Evolutionary conservation across 2,329 filamentous ascomycete species (phyloP).

Genomic region (Cercospora sp.): DNA sequence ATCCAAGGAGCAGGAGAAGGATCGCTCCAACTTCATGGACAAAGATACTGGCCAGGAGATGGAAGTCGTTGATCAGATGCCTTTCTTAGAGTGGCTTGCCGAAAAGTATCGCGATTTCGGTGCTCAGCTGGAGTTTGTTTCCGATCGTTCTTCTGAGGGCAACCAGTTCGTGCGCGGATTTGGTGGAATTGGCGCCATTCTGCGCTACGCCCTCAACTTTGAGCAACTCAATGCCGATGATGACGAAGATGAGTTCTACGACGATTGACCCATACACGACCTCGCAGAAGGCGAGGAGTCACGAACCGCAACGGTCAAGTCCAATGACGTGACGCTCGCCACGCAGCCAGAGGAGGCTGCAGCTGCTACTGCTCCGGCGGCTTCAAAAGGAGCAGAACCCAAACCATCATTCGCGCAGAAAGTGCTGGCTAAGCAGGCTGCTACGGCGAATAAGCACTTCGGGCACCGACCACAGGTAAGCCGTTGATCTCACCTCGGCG

Average conservation of each 20-base stretch:
- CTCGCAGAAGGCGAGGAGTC: constrained; percentile 70
- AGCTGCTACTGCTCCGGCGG: constrained; percentile 35
- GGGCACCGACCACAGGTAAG: constrained; percentile 33
- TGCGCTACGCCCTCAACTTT: constrained; percentile 99
- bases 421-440: constrained; percentile 24
- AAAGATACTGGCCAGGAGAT: constrained; percentile 95
- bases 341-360: constrained; percentile 39
- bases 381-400: constrained; percentile 22
- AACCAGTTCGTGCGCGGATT: constrained; percentile 99
- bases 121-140: constrained; percentile 93
- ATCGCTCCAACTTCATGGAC: constrained; percentile 87
- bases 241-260: constrained; percentile 78
- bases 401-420: constrained; percentile 25
- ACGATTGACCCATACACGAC: constrained; percentile 83
- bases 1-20: constrained; percentile 77
- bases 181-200: constrained; percentile 93
- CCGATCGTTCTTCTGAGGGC: constrained; percentile 93
- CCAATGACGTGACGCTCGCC: constrained; percentile 58
- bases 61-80: constrained; percentile 83
- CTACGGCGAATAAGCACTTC: constrained; percentile 24
- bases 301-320: constrained; percentile 53
- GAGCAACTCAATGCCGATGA: constrained; percentile 92
- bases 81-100: constrained; percentile 99
- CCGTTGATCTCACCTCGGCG: neutral
- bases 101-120: constrained; percentile 99